Evolutionary conservation across 164 flowering plant species (phyloP), one percentile per base, ranked within the genome.

Genomic region (Tinospora cordifolia): DNA sequence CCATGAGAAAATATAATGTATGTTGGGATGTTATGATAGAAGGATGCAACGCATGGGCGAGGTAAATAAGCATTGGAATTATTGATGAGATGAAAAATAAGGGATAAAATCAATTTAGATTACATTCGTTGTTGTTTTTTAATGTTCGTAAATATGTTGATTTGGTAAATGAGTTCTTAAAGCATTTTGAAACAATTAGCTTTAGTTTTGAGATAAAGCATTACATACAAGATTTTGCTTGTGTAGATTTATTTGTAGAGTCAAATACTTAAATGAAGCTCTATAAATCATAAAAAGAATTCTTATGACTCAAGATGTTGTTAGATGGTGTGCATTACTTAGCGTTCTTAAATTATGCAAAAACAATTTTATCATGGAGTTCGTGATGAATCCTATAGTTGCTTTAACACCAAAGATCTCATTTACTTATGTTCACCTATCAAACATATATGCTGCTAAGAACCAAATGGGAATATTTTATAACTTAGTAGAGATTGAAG

Each of bases 171-270:
- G 82, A 83, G 36, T 86, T 83, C 5, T 71, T 78, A 40, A 69
- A 49, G 17, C 59, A n/a, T 17, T 84, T 83, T 34, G 21, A 66
- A 8, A 30, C 38, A 40, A 83, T 83, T 84, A 70, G 63, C 11
- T 41, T 19, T 8, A 72, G 49, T 26, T 78, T 75, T 64, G 72
- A 65, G 26, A 62, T 84, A 21, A 41, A 54, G 13, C 83, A 82
- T 12, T 49, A 69, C 7, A 30, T 81, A 27, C 84, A 82, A 66
- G 85, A 84, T 69, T 84, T 68, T 69, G 81, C 83, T 15, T 81
- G 81, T 72, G 84, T 82, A 13, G 87, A 84, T 76, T 74, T 84
- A 24, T n/a, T n/a, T 78, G 84, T 12, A 73, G 87, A 47, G 81
- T 78, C 3, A 85, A 85, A 3, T 72, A 60, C 14, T 59, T 84